Percentiles rank a stretch among this genome's conserved stretches.
Evolutionary conservation across 2,329 filamentous ascomycete species (phyloP).

Genomic region (Raffaelea deltoideospora): DNA sequence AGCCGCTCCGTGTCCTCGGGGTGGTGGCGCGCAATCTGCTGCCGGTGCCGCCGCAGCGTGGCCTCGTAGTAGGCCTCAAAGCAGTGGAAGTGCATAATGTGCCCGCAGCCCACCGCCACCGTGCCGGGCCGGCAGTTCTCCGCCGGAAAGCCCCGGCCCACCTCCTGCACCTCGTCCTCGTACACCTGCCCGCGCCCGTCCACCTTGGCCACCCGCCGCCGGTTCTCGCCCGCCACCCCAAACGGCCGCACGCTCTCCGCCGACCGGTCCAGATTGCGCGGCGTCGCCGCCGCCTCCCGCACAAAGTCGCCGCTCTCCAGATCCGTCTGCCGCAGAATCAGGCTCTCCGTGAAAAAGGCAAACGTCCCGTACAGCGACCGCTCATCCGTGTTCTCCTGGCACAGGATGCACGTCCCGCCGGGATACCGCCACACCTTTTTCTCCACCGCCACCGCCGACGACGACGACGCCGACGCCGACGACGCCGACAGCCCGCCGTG

Average conservation of each 20-base stretch:
- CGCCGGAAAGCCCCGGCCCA: constrained; percentile 79
- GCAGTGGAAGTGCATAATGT: constrained; percentile 96
- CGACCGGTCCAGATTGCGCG: constrained; percentile 68
- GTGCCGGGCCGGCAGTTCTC: constrained; percentile 54
- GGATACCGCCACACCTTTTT: constrained; percentile 82
- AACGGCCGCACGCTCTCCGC: constrained; percentile 76
- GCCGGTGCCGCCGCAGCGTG: constrained; percentile 66
- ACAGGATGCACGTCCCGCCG: constrained; percentile 83
- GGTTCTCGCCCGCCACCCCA: constrained; percentile 79
- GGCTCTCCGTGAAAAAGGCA: constrained; percentile 73
- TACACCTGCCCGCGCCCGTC: constrained; percentile 57
- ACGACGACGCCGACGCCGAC: too few species aligned
- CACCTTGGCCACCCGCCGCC: constrained; percentile 59
- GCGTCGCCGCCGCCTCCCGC: constrained; percentile 64
- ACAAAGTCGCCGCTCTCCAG: constrained; percentile 70
- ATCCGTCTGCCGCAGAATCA: constrained; percentile 75
- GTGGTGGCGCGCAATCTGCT: constrained; percentile 89
- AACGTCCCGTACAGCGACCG: constrained; percentile 84
- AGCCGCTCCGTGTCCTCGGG: constrained; percentile 66
- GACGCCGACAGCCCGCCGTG: too few species aligned
- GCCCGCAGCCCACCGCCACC: constrained; percentile 81
- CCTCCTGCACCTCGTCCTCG: constrained; percentile 58
- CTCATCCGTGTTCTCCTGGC: constrained; percentile 91
- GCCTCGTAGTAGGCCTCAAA: constrained; percentile 86
- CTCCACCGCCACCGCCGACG: constrained; percentile 33